Evolutionary conservation across 345 rosid genomes (phyloP), one percentile per base, ranked within the genome.

Genomic region (Brassica rapa): DNA sequence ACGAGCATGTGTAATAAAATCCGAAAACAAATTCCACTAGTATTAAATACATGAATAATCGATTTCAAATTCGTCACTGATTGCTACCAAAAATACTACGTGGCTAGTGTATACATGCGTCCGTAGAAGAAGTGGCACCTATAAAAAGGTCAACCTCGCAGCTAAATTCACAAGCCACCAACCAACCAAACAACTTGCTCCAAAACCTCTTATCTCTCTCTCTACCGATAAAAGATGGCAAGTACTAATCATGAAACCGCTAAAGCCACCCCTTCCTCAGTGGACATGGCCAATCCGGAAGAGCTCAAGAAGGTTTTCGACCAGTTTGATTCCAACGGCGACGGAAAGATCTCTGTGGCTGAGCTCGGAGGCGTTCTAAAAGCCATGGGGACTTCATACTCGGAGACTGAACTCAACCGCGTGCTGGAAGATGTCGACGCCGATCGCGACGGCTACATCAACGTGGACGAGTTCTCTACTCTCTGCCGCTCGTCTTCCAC

Each of bases 241-340:
- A 74, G 66, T 70, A 15, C 66, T 2, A 51, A 68, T 63, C 60
- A 49, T 0, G 80, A 80, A 74, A 62, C 74, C 71, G 57, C 73
- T 55, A 53, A 51, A 61, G 16, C 65, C 1, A 66, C 71, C 37
- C 27, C 83, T 8, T 9, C 73, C 51, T 19, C 77, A 46, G 43
- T 66, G 49, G 67, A 60, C 63, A 74, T 70, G 49, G 77, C 61
- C 19, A 78, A 29, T 69, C 62, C 29, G 29, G 86, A 85, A 24
- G 89, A 94, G 76, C 87, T 94, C 12, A 77, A 83, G 81, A 84
- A 60, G 33, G 86, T 94, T 27, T 94, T 93, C 84, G 32, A 90
- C 75, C 93, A 88, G 70, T 93, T 93, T 83, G 98, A 93, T 61
- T 24, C 90, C 73, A 91, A 93, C 84, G 81, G 85, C 70, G 98